Evolutionary conservation across 2,329 filamentous ascomycete genomes (phyloP).

Genomic region (Orbilia quercus): DNA sequence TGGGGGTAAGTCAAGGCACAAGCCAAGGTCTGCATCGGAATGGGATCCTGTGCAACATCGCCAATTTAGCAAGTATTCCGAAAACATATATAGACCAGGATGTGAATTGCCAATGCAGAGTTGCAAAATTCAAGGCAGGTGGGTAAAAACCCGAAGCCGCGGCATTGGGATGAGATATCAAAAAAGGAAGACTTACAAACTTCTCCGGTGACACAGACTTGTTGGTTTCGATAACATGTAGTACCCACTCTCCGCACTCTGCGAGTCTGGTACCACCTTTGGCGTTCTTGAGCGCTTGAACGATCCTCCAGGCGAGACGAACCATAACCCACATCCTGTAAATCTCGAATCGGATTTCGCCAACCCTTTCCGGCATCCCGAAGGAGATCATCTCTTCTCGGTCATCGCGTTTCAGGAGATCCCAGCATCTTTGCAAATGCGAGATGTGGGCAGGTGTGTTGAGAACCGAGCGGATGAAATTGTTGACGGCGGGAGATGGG

Average conservation of each 20-base stretch:
- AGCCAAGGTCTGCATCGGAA: slow-evolving; percentile 52
- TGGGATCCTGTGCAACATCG: slow-evolving; percentile 44
- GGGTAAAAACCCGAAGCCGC: slow-evolving; percentile 14
- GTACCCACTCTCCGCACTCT: slow-evolving; percentile 45
- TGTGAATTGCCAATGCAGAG: too few species aligned
- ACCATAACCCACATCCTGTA: slow-evolving; percentile 55
- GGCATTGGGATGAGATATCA: slow-evolving; percentile 16
- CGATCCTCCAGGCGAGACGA: slow-evolving; percentile 52
- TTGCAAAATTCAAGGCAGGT: slow-evolving; percentile 12
- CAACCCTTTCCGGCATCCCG: slow-evolving; percentile 46
- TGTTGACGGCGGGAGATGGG: slow-evolving; percentile 43
- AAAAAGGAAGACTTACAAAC: slow-evolving; percentile 39
- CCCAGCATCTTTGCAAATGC: slow-evolving; percentile 53
- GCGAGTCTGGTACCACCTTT: slow-evolving; percentile 50
- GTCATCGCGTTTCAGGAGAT: slow-evolving; percentile 42
- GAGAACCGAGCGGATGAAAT: slow-evolving; percentile 36
- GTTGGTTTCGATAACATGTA: slow-evolving; percentile 55
- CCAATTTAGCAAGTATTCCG: slow-evolving; percentile 22
- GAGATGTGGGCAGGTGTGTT: slow-evolving; percentile 50
- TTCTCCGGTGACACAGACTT: slow-evolving; percentile 54
- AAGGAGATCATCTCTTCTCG: slow-evolving; percentile 50
- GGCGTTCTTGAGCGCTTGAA: slow-evolving; percentile 54
- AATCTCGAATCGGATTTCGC: slow-evolving; percentile 56
- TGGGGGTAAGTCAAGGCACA: slow-evolving; percentile 50
- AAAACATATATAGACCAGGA: slow-evolving; percentile 2